phyloP scores from a whole-genome alignment of 2,329 filamentous ascomycete genomes.

The Paraconiothyrium brasiliense region DNA sequence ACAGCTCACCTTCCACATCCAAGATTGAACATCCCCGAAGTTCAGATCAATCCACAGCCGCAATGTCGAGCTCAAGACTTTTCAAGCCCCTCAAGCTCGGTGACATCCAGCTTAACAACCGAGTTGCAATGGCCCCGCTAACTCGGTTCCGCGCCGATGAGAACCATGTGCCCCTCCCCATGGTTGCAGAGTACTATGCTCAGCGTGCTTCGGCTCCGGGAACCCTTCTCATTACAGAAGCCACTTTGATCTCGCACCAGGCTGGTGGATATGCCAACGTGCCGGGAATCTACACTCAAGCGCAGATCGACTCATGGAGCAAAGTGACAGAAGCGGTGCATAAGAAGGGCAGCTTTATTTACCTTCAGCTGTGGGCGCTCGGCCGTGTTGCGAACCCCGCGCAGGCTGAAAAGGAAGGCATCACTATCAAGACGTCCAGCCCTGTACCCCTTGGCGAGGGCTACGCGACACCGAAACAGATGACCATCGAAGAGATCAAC shows the following conservation, averaged over 20 bases:
- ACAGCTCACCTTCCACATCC: too few species aligned
- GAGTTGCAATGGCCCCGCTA: constrained; percentile 48
- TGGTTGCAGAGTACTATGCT: constrained; percentile 61
- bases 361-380: constrained; percentile 68
- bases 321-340: constrained; percentile 70
- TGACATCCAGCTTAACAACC: constrained; percentile 44
- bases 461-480: constrained; percentile 52
- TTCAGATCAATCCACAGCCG: constrained; percentile 3
- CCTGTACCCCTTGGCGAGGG: constrained; percentile 48
- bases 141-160: constrained; percentile 56
- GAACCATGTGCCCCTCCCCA: constrained; percentile 57
- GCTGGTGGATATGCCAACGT: constrained; percentile 61
- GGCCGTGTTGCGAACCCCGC: constrained; percentile 63
- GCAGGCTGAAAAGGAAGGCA: constrained; percentile 47
- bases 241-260: constrained; percentile 59
- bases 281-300: constrained; percentile 65
- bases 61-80: constrained; percentile 41
- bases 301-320: constrained; percentile 65
- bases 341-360: constrained; percentile 68
- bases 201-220: constrained; percentile 63
- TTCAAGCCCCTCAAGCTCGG: constrained; percentile 50
- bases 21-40: not conserved
- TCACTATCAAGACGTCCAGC: constrained; percentile 45
- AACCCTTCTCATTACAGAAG: constrained; percentile 68
- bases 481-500: constrained; percentile 54